These are phyloP conservation scores for Tephrocybe sp. DNA, from an alignment of 768 basidiomycete genomes.

Conservation along the genomic window DNA sequence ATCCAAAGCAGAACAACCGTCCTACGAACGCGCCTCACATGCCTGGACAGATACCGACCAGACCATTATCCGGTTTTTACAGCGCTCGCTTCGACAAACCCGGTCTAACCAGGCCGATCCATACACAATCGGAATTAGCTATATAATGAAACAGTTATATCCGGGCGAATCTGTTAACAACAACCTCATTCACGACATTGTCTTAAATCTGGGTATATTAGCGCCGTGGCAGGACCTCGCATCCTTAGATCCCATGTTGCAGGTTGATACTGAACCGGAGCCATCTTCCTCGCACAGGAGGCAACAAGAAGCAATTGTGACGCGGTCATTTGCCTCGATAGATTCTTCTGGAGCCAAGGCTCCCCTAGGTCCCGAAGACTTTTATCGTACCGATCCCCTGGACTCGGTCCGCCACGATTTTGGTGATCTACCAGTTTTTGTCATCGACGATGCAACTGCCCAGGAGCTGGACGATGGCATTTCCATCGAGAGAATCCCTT, in stretches of 20 bases:
- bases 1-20: constrained; percentile 31
- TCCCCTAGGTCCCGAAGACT: constrained; percentile 59
- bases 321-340: constrained; percentile 22
- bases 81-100: constrained; percentile 45
- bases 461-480: constrained; percentile 93
- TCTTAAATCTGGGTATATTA: constrained; percentile 71
- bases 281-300: constrained; percentile 21
- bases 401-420: constrained; percentile 83
- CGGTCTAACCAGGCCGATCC: constrained; percentile 61
- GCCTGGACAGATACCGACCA: constrained; percentile 53
- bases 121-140: constrained; percentile 47
- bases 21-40: constrained; percentile 24
- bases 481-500: constrained; percentile 68
- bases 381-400: constrained; percentile 60
- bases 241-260: constrained; percentile 36
- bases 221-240: constrained; percentile 79
- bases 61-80: constrained; percentile 57
- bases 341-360: constrained; percentile 19
- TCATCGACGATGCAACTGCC: constrained; percentile 79
- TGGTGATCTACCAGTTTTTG: constrained; percentile 74
- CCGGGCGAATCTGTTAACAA: constrained; percentile 33
- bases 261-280: constrained; percentile 32
- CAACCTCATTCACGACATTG: constrained; percentile 40
- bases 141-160: constrained; percentile 57
- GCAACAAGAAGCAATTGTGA: constrained; percentile 25